Base-by-base conservation (phyloP, 164 flowering plant genomes). In the Platanus orientalis region DNA sequence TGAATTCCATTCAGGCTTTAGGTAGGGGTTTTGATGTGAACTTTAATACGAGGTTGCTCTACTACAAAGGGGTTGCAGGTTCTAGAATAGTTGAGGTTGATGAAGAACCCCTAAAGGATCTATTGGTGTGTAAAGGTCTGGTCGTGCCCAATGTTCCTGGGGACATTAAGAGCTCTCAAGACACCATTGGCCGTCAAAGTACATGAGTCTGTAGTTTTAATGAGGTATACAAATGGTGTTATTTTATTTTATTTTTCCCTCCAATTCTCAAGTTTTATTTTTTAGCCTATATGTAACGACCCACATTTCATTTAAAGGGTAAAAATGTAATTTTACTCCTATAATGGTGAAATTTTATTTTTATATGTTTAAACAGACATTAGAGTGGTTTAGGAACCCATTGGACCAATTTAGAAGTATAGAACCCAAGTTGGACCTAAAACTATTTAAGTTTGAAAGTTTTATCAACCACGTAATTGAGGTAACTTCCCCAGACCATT, bases 1-100 rank as follows among this genome's bases (percentile, higher is more conserved):
- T 57, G 51, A 87, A 79, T 82, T 66, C 94, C 17, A 77, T 88
- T 10, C 85, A 88, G 69, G 89, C 97, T 32, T 27, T 90, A 16
- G 96, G 96, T 16, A 84, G 85, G 69, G 94, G 96, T 0, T 90
- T 90, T 55, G 94, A 90, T 68, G 90, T 88, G 54, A 88, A 83
- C 60, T 88, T 73, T 29, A 94, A 90, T 71, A 86, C 86, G 20
- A 83, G 92, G 75, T 72, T 88, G 68, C 78, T 90, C 24, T 88
- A 88, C 60, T 88, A 92, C 69, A 90, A 90, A 70, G 97, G 97
- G 34, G 74, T 72, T 21, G 71, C 82, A 0, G 92, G 92, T 48
- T 77, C 90, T 50, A 76, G 83, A 57, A 64, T 88, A n/a, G 79
- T 90, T 28, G 80, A 88, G 60, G 57, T 88, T 57, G 89, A 86